Conservation (phyloP, 495 filamentous ascomycete genomes). For the Neurospora discreta region DNA sequence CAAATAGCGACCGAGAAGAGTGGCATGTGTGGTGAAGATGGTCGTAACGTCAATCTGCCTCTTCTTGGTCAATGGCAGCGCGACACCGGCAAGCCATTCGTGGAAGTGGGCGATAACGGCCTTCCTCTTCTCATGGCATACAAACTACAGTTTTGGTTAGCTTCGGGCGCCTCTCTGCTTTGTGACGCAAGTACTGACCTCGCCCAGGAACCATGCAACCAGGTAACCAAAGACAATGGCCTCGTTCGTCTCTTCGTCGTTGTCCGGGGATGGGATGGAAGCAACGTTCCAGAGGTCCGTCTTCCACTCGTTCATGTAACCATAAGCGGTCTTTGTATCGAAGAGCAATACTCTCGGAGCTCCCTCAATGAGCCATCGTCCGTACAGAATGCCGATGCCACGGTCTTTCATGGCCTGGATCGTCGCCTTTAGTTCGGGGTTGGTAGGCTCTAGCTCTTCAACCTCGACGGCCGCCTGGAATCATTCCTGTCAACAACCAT, state of each 20-base stretch:
- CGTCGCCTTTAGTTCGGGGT: slow-evolving; percentile 66
- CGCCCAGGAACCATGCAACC: slow-evolving; percentile 95
- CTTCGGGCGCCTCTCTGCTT: not conserved
- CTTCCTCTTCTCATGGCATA: slow-evolving; percentile 77
- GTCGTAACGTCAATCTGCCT: slow-evolving; percentile 93
- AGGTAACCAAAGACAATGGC: slow-evolving; percentile 96
- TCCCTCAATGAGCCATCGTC: slow-evolving; percentile 94
- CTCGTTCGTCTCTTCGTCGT: slow-evolving; percentile 93
- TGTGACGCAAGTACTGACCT: slow-evolving; percentile 45
- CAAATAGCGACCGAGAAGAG: slow-evolving; percentile 85
- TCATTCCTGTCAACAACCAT: slow-evolving; percentile 5
- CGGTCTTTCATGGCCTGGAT: slow-evolving; percentile 84
- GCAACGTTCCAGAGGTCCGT: slow-evolving; percentile 85
- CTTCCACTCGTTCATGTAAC: slow-evolving; percentile 94
- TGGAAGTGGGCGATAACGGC: slow-evolving; percentile 97
- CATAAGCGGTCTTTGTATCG: slow-evolving; percentile 86
- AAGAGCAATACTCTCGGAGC: slow-evolving; percentile 89
- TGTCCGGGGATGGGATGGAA: slow-evolving; percentile 83
- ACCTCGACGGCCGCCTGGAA: slow-evolving; percentile 85
- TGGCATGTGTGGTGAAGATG: slow-evolving; percentile 97
- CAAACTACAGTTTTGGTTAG: slow-evolving; percentile 52
- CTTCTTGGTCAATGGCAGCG: slow-evolving; percentile 82
- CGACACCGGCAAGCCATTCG: slow-evolving; percentile 97
- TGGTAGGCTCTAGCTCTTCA: slow-evolving; percentile 77
- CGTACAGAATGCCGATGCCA: slow-evolving; percentile 84